Conservation (phyloP, 2,329 filamentous ascomycete genomes). For the Aspergillus brasiliensis region DNA sequence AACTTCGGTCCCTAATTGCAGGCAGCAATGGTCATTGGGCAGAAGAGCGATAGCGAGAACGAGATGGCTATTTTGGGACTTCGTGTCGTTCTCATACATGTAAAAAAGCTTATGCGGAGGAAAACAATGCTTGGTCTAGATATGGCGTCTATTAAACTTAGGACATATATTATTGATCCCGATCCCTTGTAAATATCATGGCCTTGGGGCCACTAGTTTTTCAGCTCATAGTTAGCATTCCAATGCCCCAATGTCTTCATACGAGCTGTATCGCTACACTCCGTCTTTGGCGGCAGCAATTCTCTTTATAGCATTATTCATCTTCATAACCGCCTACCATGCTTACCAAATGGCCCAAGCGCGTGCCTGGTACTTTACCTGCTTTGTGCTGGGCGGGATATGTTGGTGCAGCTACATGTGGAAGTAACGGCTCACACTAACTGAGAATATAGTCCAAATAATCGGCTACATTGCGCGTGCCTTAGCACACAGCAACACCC, state of each 20-base stretch:
- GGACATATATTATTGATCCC: not conserved
- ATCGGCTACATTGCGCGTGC: conserved; percentile 34
- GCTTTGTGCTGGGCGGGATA: conserved; percentile 41
- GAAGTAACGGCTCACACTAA: not conserved
- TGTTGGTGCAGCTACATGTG: conserved; percentile 30
- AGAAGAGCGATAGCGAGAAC: not conserved
- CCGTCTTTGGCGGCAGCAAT: conserved; percentile 50
- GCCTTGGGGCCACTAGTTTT: no score
- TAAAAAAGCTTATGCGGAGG: not conserved
- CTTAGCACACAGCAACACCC: conserved; percentile 28
- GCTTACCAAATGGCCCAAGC: conserved; percentile 45
- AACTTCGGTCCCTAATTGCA: no score
- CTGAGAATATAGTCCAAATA: conserved; percentile 46
- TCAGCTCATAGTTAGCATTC: no score
- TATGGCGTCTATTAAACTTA: not conserved
- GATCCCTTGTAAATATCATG: no score
- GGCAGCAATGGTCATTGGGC: not conserved
- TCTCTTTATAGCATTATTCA: conserved; percentile 52
- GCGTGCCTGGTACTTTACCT: conserved; percentile 52
- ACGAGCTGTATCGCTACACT: conserved; percentile 43
- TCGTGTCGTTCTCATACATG: not conserved
- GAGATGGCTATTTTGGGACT: not conserved
- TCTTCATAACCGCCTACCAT: conserved; percentile 45
- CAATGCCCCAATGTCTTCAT: not conserved
- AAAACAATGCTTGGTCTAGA: not conserved